phyloP scores from a whole-genome alignment of 208 protist genomes.

The Tritrichomonas foetus region DNA sequence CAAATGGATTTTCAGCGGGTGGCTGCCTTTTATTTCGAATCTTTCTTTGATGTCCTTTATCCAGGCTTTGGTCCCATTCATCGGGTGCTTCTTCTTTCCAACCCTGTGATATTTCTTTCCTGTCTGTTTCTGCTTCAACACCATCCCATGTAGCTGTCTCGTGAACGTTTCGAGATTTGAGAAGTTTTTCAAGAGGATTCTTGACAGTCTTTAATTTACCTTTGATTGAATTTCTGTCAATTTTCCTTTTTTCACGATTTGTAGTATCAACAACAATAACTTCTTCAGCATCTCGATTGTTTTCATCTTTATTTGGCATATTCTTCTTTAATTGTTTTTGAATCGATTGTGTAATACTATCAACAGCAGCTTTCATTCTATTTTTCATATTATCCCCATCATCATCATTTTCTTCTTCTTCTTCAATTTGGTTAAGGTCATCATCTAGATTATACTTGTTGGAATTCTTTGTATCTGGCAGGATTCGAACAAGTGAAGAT shows the following conservation, averaged over 20 bases:
- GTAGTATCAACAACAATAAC: not conserved
- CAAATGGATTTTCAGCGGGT: not conserved
- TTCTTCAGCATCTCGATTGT: not conserved
- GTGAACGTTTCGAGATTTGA: not conserved
- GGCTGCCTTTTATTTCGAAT: not conserved
- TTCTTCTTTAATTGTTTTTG: not conserved
- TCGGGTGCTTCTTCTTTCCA: not conserved
- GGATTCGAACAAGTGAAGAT: not conserved
- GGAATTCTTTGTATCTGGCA: not conserved
- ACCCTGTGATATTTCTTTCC: not conserved
- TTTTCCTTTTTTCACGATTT: not conserved
- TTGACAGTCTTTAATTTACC: not conserved
- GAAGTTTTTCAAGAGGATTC: not conserved
- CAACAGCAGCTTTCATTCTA: not conserved
- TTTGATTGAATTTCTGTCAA: not conserved
- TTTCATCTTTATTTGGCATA: not conserved
- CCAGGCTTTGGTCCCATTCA: not conserved
- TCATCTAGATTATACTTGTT: not conserved
- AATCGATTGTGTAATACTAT: not conserved
- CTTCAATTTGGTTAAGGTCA: not conserved
- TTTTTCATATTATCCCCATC: not conserved
- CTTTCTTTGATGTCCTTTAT: slow-evolving; percentile 17
- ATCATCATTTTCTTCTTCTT: not conserved
- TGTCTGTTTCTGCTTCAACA: not conserved
- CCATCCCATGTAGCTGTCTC: not conserved